Percentiles rank a stretch among this genome's conserved stretches.
Evolutionary conservation across 2,329 filamentous ascomycete genomes (phyloP).

Genomic region (Aspergillus floridensis): DNA sequence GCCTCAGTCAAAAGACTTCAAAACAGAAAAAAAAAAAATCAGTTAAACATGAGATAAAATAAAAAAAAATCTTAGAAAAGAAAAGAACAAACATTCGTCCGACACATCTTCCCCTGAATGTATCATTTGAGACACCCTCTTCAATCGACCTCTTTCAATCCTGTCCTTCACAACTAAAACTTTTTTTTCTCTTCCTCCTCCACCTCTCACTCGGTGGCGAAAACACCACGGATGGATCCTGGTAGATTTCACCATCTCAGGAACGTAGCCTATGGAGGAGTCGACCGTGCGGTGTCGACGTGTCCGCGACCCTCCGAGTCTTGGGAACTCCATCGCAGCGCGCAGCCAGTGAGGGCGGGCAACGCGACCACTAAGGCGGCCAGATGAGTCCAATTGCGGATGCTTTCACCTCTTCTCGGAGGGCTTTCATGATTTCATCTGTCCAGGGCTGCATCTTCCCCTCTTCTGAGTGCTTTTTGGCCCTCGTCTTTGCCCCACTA

Average conservation of each 20-base stretch:
- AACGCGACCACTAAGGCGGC: background rate
- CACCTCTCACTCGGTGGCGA: background rate
- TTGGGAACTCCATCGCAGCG: background rate
- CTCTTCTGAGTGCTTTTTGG: too few relatives aligned
- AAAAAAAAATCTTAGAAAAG: conserved; percentile 5
- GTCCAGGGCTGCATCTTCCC: background rate
- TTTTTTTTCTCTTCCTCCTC: background rate
- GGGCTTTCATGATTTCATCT: background rate
- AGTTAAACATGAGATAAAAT: background rate
- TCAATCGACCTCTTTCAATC: background rate
- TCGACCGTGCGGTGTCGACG: background rate
- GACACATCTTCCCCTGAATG: background rate
- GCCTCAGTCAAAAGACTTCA: conserved; percentile 3
- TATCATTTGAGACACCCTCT: background rate
- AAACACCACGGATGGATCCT: background rate
- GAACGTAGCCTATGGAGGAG: background rate
- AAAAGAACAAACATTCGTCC: conserved; percentile 1
- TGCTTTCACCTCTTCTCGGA: background rate
- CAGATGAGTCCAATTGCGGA: background rate
- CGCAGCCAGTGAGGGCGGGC: background rate
- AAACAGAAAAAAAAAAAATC: background rate
- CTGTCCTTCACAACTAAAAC: background rate
- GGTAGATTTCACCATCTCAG: background rate
- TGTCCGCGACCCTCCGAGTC: background rate
- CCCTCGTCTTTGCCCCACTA: background rate